Percentiles rank a stretch among this genome's conserved stretches.
phyloP scores from a whole-genome alignment of 2,329 filamentous ascomycete genomes.

The Trichophyton benhamiae region DNA sequence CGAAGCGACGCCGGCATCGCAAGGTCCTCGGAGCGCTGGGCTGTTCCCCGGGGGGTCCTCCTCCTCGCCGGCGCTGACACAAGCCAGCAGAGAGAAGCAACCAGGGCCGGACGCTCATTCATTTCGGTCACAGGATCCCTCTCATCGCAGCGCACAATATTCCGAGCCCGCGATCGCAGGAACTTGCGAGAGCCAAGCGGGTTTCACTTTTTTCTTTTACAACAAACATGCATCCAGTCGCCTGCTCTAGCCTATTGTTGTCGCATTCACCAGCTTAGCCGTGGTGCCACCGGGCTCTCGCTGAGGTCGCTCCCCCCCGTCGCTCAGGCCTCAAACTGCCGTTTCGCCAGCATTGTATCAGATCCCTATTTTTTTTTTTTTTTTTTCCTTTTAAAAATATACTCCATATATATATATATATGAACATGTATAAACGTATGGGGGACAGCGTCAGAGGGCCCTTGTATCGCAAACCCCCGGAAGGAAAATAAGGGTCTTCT shows the following conservation, averaged over 20 bases:
- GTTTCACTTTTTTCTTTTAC: not conserved
- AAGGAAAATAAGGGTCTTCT: no score
- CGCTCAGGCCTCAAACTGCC: not conserved
- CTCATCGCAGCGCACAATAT: constrained; percentile 10
- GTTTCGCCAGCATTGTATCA: not conserved
- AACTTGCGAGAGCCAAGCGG: constrained; percentile 1
- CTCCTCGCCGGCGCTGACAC: not conserved
- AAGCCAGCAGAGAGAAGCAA: not conserved
- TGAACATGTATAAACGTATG: not conserved
- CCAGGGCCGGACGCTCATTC: not conserved
- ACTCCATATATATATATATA: not conserved
- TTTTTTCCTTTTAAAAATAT: not conserved
- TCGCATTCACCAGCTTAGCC: not conserved
- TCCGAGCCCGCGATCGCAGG: constrained; percentile 11
- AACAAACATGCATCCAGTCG: constrained; percentile 2
- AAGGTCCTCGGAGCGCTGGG: not conserved
- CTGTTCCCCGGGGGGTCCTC: not conserved
- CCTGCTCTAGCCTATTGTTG: constrained; percentile 2
- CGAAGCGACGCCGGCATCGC: not conserved
- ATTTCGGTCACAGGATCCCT: constrained; percentile 10
- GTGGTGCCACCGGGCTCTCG: not conserved
- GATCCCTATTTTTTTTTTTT: not conserved
- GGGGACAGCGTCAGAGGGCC: no score
- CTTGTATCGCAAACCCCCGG: no score
- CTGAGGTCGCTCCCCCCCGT: not conserved